Conservation (phyloP, 257 asterid species). For the Nicotiana benthamiana region DNA sequence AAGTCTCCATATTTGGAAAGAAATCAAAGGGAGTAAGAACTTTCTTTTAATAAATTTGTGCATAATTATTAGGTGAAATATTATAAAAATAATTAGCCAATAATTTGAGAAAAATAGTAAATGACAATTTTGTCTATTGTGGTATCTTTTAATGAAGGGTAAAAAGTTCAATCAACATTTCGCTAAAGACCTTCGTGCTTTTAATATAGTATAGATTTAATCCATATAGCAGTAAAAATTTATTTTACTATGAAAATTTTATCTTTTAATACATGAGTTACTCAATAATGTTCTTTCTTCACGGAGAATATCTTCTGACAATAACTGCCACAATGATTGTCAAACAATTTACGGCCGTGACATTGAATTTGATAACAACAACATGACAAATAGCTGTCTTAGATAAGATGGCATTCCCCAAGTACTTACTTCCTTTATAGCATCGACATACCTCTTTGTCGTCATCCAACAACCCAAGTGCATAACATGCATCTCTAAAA, state of each 20-base stretch:
- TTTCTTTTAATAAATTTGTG: too few species aligned
- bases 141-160: too few species aligned
- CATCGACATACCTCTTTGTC: not conserved
- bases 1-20: too few species aligned
- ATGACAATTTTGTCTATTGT: too few species aligned
- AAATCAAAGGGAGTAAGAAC: too few species aligned
- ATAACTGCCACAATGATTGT: not conserved
- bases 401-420: not conserved
- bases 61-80: too few species aligned
- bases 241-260: not conserved
- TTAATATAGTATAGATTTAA: too few species aligned
- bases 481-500: not conserved
- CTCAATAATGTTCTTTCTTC: not conserved
- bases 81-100: too few species aligned
- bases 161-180: too few species aligned
- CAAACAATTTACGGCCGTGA: not conserved
- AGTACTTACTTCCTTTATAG: not conserved
- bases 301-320: not conserved
- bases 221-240: not conserved
- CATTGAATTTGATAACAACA: not conserved
- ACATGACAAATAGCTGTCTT: not conserved
- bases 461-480: not conserved
- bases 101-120: too few species aligned
- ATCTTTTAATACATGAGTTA: not conserved
- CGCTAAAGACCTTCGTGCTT: too few species aligned